A percentile compares a stretch with the other conserved stretches of the same genome.
phyloP scores from a whole-genome alignment of 768 basidiomycete genomes.

The Boletales sp. region DNA sequence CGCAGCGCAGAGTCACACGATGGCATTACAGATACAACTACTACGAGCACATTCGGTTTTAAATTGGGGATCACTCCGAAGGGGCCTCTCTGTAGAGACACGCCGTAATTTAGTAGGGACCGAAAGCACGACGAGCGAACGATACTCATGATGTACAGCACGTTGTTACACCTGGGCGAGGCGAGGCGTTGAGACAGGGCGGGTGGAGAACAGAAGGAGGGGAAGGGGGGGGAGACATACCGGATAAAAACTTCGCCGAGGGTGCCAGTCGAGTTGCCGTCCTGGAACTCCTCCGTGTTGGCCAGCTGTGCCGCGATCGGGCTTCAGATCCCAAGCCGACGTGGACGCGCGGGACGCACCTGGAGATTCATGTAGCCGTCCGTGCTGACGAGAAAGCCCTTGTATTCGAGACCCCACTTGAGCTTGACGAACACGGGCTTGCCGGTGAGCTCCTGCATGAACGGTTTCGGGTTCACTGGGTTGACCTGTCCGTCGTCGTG shows the following conservation, averaged over 20 bases:
- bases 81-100: conserved; percentile 69
- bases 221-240: conserved; percentile 40
- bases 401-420: conserved; percentile 99
- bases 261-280: conserved; percentile 91
- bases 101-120: conserved; percentile 20
- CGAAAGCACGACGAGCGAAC: background rate
- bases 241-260: conserved; percentile 99
- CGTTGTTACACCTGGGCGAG: conserved; percentile 85
- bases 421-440: conserved; percentile 93
- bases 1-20: background rate
- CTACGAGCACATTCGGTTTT: too few species aligned
- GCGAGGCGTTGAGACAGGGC: conserved; percentile 10
- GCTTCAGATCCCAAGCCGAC: too few species aligned
- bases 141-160: conserved; percentile 89
- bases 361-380: conserved; percentile 99
- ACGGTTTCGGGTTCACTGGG: conserved; percentile 98
- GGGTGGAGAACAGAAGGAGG: background rate
- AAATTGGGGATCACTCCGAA: conserved; percentile 35
- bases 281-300: conserved; percentile 98
- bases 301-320: conserved; percentile 59
- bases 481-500: conserved; percentile 51
- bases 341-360: conserved; percentile 37
- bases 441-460: conserved; percentile 96
- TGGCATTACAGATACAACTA: too few species aligned
- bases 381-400: conserved; percentile 97